Evolutionary conservation across 441 rosid species (phyloP).

Genomic region (Corymbia citriodora): DNA sequence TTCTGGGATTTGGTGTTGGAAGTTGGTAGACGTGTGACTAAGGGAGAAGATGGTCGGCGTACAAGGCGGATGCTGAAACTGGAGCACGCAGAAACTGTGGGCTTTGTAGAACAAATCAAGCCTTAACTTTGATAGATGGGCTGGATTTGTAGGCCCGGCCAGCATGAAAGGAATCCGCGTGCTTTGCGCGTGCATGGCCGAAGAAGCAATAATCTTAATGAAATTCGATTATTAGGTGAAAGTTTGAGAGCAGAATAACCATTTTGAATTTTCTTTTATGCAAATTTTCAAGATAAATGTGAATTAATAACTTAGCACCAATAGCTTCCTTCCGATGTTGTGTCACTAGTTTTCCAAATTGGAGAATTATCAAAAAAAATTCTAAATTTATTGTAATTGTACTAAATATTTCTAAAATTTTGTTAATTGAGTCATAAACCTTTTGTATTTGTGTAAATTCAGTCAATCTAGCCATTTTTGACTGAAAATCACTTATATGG

Average conservation of each 20-base stretch:
- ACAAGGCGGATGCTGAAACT: neutral
- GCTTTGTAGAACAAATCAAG: neutral
- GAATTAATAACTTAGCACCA: neutral
- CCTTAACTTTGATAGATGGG: neutral
- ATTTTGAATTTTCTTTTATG: too few species aligned
- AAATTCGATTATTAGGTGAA: neutral
- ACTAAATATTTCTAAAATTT: too few species aligned
- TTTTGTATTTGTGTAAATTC: too few species aligned
- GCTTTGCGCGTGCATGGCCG: neutral
- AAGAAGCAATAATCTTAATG: too few species aligned
- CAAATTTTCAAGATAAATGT: too few species aligned
- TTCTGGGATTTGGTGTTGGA: neutral
- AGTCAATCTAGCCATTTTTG: too few species aligned
- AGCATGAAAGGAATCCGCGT: neutral
- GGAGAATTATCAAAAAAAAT: rapidly evolving
- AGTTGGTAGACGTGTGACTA: slow-evolving; percentile 14
- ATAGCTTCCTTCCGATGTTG: neutral
- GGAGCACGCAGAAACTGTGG: neutral
- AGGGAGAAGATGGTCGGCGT: neutral
- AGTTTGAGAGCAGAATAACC: neutral
- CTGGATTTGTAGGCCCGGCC: neutral
- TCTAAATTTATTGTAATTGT: too few species aligned
- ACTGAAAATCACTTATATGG: too few species aligned
- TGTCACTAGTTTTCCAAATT: neutral
- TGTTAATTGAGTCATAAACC: too few species aligned